A percentile compares a stretch with the other conserved stretches of the same genome.
Conservation (phyloP, 1,284 basidiomycete genomes). For the Phellopilus nigrolimitatus region DNA sequence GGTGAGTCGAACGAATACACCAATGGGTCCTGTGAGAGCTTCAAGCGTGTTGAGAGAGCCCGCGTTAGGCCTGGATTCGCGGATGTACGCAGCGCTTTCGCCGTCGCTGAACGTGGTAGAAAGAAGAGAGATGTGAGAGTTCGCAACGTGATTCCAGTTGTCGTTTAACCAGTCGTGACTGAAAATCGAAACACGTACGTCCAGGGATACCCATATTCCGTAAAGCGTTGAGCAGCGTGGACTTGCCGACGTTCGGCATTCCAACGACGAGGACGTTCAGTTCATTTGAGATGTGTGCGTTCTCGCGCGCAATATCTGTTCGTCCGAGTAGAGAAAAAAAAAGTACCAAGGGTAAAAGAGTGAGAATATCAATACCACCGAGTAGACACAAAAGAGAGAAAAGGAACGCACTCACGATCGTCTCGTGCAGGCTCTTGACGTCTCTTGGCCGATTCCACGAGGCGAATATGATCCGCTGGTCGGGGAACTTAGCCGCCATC, state of each 20-base stretch:
- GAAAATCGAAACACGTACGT: constrained; percentile 45
- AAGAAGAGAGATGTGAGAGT: neutral
- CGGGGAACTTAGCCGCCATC: constrained; percentile 62
- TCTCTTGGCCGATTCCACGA: constrained; percentile 64
- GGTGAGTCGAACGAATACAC: constrained; percentile 96
- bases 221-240: constrained; percentile 89
- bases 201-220: constrained; percentile 84
- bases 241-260: constrained; percentile 99
- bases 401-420: constrained; percentile 64
- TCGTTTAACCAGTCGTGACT: too few relatives aligned
- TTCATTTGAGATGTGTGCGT: constrained; percentile 59
- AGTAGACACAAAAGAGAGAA: neutral
- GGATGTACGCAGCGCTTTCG: constrained; percentile 88
- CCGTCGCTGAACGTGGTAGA: constrained; percentile 40
- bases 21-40: constrained; percentile 71
- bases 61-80: constrained; percentile 87
- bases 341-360: neutral
- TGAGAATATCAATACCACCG: neutral
- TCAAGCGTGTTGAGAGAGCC: constrained; percentile 77
- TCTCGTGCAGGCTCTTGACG: constrained; percentile 55
- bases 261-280: constrained; percentile 88
- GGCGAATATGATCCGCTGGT: constrained; percentile 62
- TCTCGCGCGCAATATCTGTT: constrained; percentile 63
- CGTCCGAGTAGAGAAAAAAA: constrained; percentile 3
- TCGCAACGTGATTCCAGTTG: neutral